Conservation (phyloP, 345 rosid species). For the Mallotus nudiflorus region DNA sequence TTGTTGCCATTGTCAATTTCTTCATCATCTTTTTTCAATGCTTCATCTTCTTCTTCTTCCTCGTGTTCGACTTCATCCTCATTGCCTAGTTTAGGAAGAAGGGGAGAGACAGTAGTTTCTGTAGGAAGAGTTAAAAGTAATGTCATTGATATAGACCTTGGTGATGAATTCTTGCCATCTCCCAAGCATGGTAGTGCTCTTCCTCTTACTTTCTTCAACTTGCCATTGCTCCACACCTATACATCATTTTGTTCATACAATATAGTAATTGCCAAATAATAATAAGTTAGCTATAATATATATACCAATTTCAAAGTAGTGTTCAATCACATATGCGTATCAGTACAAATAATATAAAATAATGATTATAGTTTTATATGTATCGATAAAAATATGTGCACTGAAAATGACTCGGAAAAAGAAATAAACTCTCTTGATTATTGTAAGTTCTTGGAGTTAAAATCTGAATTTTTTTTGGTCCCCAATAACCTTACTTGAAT, state of each 20-base stretch:
- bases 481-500: no score
- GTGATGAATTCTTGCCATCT: slow-evolving; percentile 26
- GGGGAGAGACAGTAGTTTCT: slow-evolving; percentile 50
- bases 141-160: slow-evolving; percentile 49
- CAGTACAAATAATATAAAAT: no score
- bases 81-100: slow-evolving; percentile 23
- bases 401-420: no score
- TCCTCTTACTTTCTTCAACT: slow-evolving; percentile 68
- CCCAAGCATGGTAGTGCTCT: slow-evolving; percentile 41
- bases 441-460: no score
- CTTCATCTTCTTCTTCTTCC: slow-evolving; percentile 14
- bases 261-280: no score
- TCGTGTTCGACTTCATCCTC: neutral
- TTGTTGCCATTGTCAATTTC: neutral
- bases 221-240: slow-evolving; percentile 93
- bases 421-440: no score
- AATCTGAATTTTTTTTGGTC: no score
- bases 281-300: no score
- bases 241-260: neutral
- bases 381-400: no score
- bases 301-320: no score
- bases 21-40: slow-evolving; percentile 20
- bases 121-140: slow-evolving; percentile 59
- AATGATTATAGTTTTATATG: no score
- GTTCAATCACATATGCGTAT: no score